Conservation (phyloP, 106 monocot genomes). For the Dendrobium huoshanense region DNA sequence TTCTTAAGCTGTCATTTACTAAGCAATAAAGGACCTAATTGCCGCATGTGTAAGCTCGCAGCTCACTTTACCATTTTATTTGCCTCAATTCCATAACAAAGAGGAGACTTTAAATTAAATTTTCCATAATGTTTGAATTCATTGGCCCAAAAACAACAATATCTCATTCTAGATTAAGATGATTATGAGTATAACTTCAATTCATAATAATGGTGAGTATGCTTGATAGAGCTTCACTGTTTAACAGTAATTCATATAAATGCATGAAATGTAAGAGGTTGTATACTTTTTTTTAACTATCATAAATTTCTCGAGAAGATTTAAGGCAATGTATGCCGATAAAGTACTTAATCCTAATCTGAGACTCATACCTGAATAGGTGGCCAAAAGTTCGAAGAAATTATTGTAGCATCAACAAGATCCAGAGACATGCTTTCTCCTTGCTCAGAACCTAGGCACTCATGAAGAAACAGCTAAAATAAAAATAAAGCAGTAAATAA, state of each 20-base stretch:
- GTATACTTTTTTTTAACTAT: neutral
- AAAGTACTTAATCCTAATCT: neutral
- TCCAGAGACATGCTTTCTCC: constrained; percentile 48
- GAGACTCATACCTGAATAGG: constrained; percentile 70
- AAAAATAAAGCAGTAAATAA: constrained; percentile 2
- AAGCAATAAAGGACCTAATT: too few relatives aligned
- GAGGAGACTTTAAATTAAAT: too few relatives aligned
- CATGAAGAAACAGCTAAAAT: neutral
- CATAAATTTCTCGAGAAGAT: neutral
- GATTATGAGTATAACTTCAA: too few relatives aligned
- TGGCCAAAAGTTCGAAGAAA: constrained; percentile 97
- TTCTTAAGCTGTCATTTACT: too few relatives aligned
- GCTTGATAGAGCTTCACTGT: neutral
- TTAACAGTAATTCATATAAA: neutral
- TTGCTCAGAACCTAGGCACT: constrained; percentile 33
- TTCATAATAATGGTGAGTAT: neutral
- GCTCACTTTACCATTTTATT: too few relatives aligned
- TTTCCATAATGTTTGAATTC: too few relatives aligned
- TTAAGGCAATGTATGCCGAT: neutral
- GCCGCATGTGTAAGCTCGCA: too few relatives aligned
- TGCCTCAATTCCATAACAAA: too few relatives aligned
- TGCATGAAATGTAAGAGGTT: neutral
- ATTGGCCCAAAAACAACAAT: too few relatives aligned
- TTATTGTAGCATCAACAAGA: constrained; percentile 79
- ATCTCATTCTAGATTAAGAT: too few relatives aligned